Percentiles rank a stretch among this genome's conserved stretches.
Conservation (phyloP, 1,284 basidiomycete genomes). For the Ustilago crameri region DNA sequence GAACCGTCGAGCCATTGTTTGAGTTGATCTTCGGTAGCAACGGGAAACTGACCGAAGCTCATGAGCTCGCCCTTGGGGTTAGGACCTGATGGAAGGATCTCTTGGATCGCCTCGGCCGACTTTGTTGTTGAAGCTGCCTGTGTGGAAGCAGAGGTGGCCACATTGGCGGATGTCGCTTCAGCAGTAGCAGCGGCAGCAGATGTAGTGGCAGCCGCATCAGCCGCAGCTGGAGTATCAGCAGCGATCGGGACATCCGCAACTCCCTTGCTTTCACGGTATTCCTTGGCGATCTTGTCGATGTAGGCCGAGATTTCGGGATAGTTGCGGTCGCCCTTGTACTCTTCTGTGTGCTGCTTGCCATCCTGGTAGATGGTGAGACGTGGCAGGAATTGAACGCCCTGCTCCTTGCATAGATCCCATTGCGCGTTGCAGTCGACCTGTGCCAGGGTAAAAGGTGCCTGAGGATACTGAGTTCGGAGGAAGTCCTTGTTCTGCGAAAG, state of each 20-base stretch:
- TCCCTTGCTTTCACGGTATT: slow-evolving; percentile 51
- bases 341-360: slow-evolving; percentile 43
- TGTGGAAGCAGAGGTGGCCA: slow-evolving; percentile 4
- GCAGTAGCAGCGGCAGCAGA: slow-evolving; percentile 5
- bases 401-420: slow-evolving; percentile 56
- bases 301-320: slow-evolving; percentile 56
- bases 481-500: slow-evolving; percentile 74
- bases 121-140: slow-evolving; percentile 6
- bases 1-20: slow-evolving; percentile 49
- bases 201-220: slow-evolving; percentile 9
- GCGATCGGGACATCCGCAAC: slow-evolving; percentile 22
- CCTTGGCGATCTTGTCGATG: slow-evolving; percentile 50
- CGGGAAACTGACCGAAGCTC: slow-evolving; percentile 46
- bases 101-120: slow-evolving; percentile 12
- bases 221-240: slow-evolving; percentile 1
- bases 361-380: slow-evolving; percentile 58
- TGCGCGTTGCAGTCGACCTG: slow-evolving; percentile 62
- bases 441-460: slow-evolving; percentile 62
- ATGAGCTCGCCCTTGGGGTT: slow-evolving; percentile 56
- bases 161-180: slow-evolving; percentile 8
- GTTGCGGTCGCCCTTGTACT: slow-evolving; percentile 54
- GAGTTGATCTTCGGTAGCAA: slow-evolving; percentile 50
- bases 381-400: slow-evolving; percentile 55
- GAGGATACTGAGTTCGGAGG: slow-evolving; percentile 70
- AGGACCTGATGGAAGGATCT: slow-evolving; percentile 41